phyloP scores from a whole-genome alignment of 2,329 filamentous ascomycete genomes.

The Balansia obtecta region DNA sequence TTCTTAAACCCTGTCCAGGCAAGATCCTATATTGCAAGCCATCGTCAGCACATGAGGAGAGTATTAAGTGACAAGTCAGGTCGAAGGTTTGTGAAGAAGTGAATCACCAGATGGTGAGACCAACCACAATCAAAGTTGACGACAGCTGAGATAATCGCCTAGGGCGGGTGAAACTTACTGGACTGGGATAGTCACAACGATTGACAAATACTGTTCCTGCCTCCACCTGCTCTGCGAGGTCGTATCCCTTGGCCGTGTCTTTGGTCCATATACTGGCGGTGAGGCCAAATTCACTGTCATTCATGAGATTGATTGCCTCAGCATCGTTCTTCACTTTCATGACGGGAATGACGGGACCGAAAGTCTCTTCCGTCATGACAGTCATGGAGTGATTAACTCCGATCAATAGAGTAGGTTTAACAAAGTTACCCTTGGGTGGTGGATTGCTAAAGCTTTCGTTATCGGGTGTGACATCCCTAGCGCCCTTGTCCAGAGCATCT shows the following conservation, averaged over 20 bases:
- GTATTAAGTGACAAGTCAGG: neutral
- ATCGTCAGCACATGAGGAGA: conserved; percentile 1
- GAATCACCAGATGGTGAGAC: neutral
- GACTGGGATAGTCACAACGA: conserved; percentile 80
- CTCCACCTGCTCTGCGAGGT: conserved; percentile 69
- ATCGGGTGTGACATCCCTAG: conserved; percentile 70
- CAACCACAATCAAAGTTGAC: neutral
- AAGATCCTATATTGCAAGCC: conserved; percentile 48
- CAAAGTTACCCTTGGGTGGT: conserved; percentile 73
- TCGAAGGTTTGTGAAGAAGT: neutral
- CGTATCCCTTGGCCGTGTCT: conserved; percentile 61
- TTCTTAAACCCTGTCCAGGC: conserved; percentile 99
- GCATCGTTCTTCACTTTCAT: conserved; percentile 73
- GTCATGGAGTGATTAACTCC: conserved; percentile 71
- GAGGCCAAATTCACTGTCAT: conserved; percentile 85
- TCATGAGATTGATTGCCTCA: conserved; percentile 79
- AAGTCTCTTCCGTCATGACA: conserved; percentile 90
- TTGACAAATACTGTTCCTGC: conserved; percentile 96
- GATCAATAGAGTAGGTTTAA: conserved; percentile 72
- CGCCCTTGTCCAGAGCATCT: conserved; percentile 74
- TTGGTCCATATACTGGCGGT: conserved; percentile 98
- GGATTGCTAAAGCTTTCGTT: conserved; percentile 65
- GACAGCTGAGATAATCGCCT: neutral
- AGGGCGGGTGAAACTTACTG: conserved; percentile 45
- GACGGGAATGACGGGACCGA: conserved; percentile 83